A percentile compares a stretch with the other conserved stretches of the same genome.
Conservation (phyloP, 768 basidiomycete species). For the Lactarius pseudohatsudake region DNA sequence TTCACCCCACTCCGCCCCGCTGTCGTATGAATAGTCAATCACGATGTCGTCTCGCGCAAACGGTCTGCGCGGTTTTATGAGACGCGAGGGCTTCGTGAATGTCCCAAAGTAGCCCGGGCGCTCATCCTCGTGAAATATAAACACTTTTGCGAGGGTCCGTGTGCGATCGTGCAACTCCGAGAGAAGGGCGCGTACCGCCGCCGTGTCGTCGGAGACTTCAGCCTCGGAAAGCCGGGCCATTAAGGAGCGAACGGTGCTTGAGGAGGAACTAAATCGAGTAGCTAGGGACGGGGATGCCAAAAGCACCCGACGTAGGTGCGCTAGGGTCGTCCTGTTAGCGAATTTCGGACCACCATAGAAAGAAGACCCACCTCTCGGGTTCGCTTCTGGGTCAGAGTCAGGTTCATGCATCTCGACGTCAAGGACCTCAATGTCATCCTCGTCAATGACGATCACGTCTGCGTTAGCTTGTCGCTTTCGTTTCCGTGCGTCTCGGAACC, state of each 20-base stretch:
- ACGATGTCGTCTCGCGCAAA: conserved; percentile 73
- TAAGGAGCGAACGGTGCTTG: conserved; percentile 47
- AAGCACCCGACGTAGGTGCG: conserved; percentile 6
- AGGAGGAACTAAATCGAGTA: conserved; percentile 32
- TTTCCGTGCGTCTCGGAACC: conserved; percentile 47
- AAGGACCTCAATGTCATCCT: conserved; percentile 40
- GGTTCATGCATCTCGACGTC: conserved; percentile 34
- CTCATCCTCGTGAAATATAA: conserved; percentile 80
- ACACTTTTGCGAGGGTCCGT: conserved; percentile 70
- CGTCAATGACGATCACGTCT: conserved; percentile 63
- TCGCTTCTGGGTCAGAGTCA: conserved; percentile 33
- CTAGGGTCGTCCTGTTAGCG: conserved; percentile 10
- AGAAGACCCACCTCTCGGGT: conserved; percentile 41
- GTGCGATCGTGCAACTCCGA: conserved; percentile 59
- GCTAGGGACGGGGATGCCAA: conserved; percentile 37
- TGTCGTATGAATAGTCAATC: conserved; percentile 91
- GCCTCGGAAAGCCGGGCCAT: conserved; percentile 71
- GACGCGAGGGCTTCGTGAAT: conserved; percentile 79
- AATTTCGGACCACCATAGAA: neutral
- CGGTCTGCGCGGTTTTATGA: conserved; percentile 81
- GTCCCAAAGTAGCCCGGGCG: conserved; percentile 95
- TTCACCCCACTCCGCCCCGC: conserved; percentile 95
- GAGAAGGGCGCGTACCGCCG: conserved; percentile 64
- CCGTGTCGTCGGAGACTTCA: conserved; percentile 70
- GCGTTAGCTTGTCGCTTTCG: conserved; percentile 29